A percentile compares a stretch with the other conserved stretches of the same genome.
Evolutionary conservation across 495 filamentous ascomycete genomes (phyloP).

Genomic region (Thozetella sp.): DNA sequence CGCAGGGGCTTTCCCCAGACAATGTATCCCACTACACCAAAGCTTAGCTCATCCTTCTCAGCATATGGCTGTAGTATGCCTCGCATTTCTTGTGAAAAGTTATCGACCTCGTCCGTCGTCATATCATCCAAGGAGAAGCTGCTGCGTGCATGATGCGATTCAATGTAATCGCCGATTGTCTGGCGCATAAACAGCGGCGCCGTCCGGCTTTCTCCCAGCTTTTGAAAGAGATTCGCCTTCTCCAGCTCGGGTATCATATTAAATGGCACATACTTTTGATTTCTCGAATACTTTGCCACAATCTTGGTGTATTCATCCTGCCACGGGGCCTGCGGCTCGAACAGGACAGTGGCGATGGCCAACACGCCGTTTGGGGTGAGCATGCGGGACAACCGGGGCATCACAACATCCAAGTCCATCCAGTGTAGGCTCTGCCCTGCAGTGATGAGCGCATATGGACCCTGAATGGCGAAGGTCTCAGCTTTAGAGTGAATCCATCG

Average conservation of each 20-base stretch:
- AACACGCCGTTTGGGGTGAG: background rate
- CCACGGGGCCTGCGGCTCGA: background rate
- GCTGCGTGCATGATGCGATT: background rate
- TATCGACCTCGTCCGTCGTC: background rate
- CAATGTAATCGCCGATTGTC: background rate
- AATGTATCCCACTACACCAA: background rate
- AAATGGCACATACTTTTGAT: background rate
- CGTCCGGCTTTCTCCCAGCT: background rate
- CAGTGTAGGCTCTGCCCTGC: background rate
- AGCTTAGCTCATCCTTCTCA: background rate
- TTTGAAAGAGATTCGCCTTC: background rate
- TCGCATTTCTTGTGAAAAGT: background rate
- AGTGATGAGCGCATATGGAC: background rate
- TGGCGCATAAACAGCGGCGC: background rate
- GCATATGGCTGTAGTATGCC: background rate
- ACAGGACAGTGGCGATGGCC: background rate
- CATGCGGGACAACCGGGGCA: background rate
- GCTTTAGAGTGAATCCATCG: background rate
- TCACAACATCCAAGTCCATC: background rate
- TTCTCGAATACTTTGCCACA: background rate
- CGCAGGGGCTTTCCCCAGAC: background rate
- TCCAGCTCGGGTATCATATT: background rate
- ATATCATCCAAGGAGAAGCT: background rate
- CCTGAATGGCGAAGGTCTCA: background rate
- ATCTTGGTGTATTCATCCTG: background rate